phyloP scores from a whole-genome alignment of 73 alveolate species.

The Uronychia setigera region DNA sequence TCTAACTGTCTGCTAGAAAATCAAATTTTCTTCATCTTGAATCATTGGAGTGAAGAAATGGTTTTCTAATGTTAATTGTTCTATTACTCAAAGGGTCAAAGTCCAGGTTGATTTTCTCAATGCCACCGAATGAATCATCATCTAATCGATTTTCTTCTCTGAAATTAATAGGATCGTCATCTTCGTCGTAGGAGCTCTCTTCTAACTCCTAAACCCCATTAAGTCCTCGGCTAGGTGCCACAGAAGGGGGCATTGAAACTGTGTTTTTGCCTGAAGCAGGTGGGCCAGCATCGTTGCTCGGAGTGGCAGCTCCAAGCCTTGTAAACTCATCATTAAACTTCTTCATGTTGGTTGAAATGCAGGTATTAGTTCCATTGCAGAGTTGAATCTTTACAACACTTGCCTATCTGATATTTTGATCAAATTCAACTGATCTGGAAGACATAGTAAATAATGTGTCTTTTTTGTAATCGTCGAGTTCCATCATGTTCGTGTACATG shows the following conservation, averaged over 20 bases:
- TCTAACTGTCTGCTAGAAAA: constrained; percentile 3
- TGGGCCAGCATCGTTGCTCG: background rate
- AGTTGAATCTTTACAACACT: background rate
- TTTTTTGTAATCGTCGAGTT: background rate
- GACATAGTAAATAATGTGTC: background rate
- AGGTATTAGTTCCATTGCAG: background rate
- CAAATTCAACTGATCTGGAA: background rate
- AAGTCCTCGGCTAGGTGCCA: no score
- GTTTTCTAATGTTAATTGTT: background rate
- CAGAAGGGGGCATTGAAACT: no score
- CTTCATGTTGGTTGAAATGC: background rate
- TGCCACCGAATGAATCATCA: constrained; percentile 7
- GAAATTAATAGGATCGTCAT: background rate
- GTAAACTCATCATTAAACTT: background rate
- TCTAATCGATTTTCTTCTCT: constrained; percentile 8
- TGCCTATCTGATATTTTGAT: background rate
- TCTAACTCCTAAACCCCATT: background rate
- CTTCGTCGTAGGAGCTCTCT: constrained; percentile 1
- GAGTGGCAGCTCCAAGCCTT: background rate
- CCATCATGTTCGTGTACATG: background rate
- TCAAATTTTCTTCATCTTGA: constrained; percentile 26
- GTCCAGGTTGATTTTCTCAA: constrained; percentile 19
- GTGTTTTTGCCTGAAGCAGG: no score
- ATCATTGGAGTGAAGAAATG: constrained; percentile 27
- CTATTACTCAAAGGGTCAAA: constrained; percentile 14